Conservation (phyloP, 257 asterid species). For the Solanum boliviense region DNA sequence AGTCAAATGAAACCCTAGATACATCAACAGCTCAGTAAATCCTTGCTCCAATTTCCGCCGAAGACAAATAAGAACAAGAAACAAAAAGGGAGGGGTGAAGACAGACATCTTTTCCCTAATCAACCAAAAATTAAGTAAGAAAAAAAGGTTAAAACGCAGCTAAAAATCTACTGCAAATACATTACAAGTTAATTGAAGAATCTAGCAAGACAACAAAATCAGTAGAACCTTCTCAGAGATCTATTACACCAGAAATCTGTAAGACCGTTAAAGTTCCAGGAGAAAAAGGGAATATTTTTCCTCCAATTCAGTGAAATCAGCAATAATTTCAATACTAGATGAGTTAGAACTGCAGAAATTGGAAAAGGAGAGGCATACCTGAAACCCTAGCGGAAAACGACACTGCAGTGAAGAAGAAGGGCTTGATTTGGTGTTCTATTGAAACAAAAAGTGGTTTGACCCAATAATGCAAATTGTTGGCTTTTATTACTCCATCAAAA, state of each 20-base stretch:
- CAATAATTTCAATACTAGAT: background rate
- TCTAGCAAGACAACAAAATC: background rate
- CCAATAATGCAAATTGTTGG: background rate
- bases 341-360: background rate
- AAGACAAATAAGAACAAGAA: background rate
- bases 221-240: background rate
- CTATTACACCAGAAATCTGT: background rate
- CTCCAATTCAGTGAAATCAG: background rate
- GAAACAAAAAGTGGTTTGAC: background rate
- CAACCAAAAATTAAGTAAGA: background rate
- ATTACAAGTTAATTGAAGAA: background rate
- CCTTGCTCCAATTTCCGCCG: background rate
- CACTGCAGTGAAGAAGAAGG: background rate
- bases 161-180: background rate
- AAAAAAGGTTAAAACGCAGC: background rate
- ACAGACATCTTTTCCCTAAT: background rate
- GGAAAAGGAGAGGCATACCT: background rate
- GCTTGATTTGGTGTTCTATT: background rate
- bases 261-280: background rate
- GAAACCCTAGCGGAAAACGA: background rate
- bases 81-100: background rate
- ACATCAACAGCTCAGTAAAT: background rate
- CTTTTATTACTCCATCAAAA: background rate
- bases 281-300: background rate
- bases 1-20: background rate